Evolutionary conservation across 306 rosid species (phyloP).

Genomic region (Gleditsia sinensis): DNA sequence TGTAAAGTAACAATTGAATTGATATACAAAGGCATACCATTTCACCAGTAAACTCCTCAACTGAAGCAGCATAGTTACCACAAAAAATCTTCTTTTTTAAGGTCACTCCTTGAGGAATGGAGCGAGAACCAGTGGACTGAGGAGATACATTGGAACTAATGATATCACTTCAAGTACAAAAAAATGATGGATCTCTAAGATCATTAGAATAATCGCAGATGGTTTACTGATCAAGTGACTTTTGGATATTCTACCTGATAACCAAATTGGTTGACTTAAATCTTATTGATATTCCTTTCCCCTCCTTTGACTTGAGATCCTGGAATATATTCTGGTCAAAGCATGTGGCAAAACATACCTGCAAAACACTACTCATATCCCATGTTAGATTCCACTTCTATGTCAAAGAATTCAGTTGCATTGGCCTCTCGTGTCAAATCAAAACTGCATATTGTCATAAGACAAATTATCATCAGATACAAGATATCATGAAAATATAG

Average conservation of each 20-base stretch:
- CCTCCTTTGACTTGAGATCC: constrained; percentile 39
- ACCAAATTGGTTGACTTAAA: constrained; percentile 31
- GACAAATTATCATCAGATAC: neutral
- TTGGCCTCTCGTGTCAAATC: neutral
- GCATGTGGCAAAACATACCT: constrained; percentile 53
- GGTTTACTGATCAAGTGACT: neutral
- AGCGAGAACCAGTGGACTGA: constrained; percentile 20
- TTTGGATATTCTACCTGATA: constrained; percentile 32
- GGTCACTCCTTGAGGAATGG: constrained; percentile 29
- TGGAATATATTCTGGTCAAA: constrained; percentile 35
- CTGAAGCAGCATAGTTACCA: constrained; percentile 39
- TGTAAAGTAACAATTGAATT: neutral
- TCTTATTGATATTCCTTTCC: constrained; percentile 40
- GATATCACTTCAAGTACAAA: constrained; percentile 34
- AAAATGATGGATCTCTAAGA: neutral
- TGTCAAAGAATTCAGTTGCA: neutral
- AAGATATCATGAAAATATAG: neutral
- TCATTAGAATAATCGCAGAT: neutral
- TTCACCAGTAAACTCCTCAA: constrained; percentile 39
- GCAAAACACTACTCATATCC: constrained; percentile 3
- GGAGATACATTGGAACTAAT: constrained; percentile 13
- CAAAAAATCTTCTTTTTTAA: constrained; percentile 32
- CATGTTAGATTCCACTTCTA: neutral
- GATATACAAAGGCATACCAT: constrained; percentile 30
- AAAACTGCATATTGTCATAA: neutral